Base-by-base conservation (phyloP, 371 early-diverging fungal species). In the Mucor saturninus region DNA sequence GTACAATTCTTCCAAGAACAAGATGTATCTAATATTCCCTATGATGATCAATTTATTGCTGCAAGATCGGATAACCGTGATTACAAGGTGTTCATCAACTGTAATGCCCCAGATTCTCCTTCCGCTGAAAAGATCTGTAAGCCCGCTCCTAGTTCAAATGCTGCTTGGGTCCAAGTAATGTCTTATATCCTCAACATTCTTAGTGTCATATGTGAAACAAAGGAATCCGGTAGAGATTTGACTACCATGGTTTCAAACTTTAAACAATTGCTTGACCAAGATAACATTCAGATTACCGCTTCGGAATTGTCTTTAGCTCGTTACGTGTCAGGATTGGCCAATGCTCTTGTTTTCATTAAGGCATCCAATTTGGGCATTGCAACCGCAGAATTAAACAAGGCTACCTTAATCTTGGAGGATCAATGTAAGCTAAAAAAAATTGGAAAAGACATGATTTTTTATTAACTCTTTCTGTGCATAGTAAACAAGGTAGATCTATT, bases 1-100 rank as follows among this genome's bases (percentile, higher is more conserved):
- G 71, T 85, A 8, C 73, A 77, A 11, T 86, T 73, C 67, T 85
- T 89, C 62, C 79, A 83, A n/a, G 84, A 84, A 11, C 68, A 86
- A 14, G 84, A 89, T 58, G 71, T 81, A 7, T 65, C 62, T 14
- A 74, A 82, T 5, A 65, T 90, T 52, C 73, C 76, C 30, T 82
- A 73, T 42, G 81, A 86, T 39, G 78, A 77, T 58, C 64, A 39
- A 1, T 70, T 46, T 59, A 43, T 73, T 35, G 62, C 67, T 42
- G 54, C 55, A 21, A 69, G 73, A 43, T 84, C 80, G 40, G 90
- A 89, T 54, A 90, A 90, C 58, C 79, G 90, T 15, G 90, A 90
- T 49, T 80, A 78, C 11, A 83, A 74, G 29, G 84, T 90, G 13
- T 77, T 88, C 61, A 62, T 83, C 56, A 81, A 84, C 65, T 88